Evolutionary conservation across 306 rosid genomes (phyloP), one percentile per base, ranked within the genome.

Genomic region (Hippophae gyantsensis): DNA sequence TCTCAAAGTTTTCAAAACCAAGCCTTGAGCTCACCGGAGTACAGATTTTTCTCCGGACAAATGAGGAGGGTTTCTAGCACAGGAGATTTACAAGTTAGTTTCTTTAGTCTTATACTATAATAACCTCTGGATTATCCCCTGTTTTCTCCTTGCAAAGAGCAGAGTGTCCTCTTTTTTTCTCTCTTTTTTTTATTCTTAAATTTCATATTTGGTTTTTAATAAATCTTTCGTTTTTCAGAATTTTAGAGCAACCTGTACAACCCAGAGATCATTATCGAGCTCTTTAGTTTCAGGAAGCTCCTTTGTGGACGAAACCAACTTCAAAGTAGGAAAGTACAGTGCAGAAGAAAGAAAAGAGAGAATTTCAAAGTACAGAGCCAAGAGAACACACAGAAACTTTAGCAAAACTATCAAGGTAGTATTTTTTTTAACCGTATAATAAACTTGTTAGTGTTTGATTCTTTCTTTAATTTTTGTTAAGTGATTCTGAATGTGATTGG

Each of bases 341-440:
- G 86, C 89, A 0, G 96, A 92, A 64, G 96, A 92, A 64, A 85
- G 96, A 66, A 85, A 80, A 62, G 95, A 85, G 48, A 87, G 58
- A 71, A 92, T 92, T 62, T 92, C 95, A 0, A 92, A 83, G 72
- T 92, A 92, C 83, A 87, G 83, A 85, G 96, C 96, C 10, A 92
- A 87, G 67, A 77, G 95, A 80, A 74, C 75, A 32, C 96, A 79
- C 75, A 92, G 98, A 65, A 92, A 92, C 84, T 92, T 85, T 79
- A 87, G 83, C 82, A 92, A 85, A 72, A 92, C 98, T 32, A 92
- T 92, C 43, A 92, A 92, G 96, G 98, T 87, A 73, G 7, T 42
- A 9, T 48, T 1, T 27, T 38, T 38, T 49, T 49, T 18, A 0
- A 18, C 23, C 23, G 23, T 18, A 18, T 18, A 18, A 18, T 18